These are phyloP conservation scores for Chaetomiaceae sp. DNA, from an alignment of 2,329 filamentous ascomycete species.

Conservation along the genomic window DNA sequence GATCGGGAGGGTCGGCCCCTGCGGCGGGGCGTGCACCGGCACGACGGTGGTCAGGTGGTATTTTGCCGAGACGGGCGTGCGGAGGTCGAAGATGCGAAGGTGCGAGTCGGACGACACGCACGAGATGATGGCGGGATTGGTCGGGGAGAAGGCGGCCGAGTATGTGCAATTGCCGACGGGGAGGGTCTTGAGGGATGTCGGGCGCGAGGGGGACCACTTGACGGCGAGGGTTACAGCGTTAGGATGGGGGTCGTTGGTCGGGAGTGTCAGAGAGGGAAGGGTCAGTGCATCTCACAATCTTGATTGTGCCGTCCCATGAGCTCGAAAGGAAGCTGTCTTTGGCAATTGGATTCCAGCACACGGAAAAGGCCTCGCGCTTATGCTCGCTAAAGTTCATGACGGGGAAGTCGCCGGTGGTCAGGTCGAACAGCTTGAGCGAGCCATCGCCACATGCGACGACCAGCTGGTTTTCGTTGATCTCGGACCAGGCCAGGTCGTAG, in stretches of 20 bases:
- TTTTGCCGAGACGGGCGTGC: constrained; percentile 76
- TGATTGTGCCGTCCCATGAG: constrained; percentile 94
- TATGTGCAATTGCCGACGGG: constrained; percentile 94
- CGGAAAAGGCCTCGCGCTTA: constrained; percentile 85
- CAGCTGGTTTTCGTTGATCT: constrained; percentile 92
- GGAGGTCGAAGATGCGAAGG: constrained; percentile 84
- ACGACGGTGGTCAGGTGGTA: constrained; percentile 83
- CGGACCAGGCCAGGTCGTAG: constrained; percentile 92
- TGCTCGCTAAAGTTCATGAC: constrained; percentile 92
- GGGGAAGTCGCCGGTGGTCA: constrained; percentile 74
- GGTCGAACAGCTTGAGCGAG: constrained; percentile 89
- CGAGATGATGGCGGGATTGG: constrained; percentile 78
- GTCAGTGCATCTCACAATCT: constrained; percentile 54
- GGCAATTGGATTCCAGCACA: constrained; percentile 84
- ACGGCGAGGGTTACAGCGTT: neutral
- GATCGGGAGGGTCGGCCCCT: constrained; percentile 9
- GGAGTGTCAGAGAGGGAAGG: neutral
- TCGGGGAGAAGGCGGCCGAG: constrained; percentile 83
- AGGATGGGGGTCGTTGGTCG: neutral
- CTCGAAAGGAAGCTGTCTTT: constrained; percentile 89
- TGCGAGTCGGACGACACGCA: constrained; percentile 86
- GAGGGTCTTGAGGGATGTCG: constrained; percentile 72
- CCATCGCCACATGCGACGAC: constrained; percentile 88
- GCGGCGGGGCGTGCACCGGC: constrained; percentile 68
- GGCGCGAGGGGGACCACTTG: constrained; percentile 77